Base-by-base conservation (phyloP, 2,329 filamentous ascomycete genomes). In the Penicillium brasilianum region DNA sequence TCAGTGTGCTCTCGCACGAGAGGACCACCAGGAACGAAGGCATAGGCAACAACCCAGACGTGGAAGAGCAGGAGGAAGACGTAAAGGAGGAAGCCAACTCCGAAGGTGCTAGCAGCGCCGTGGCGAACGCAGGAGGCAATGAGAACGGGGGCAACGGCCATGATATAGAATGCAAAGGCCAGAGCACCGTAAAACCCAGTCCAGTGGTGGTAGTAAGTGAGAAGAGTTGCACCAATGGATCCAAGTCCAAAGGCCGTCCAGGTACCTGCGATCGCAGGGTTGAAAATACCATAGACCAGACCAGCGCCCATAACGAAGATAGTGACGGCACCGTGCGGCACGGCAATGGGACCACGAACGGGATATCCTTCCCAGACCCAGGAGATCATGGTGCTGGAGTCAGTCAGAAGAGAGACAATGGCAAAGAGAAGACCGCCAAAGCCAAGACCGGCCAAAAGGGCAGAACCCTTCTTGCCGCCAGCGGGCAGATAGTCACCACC, bases 341-440 rank as follows among this genome's bases (percentile, higher is more conserved):
- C 92, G 63, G 93, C 87, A 53, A 95, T 87, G 2, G 95, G 95
- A 7, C 95, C 95, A 53, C 90, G 88, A 43, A 98, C 87, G 14
- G 95, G 95, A 71, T 91, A 99, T 7, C 95, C 95, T 69, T 97
- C 93, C 95, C 95, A 99, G 2, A 92, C 92, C 95, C 95, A 99
- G 16, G 93, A 84, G 60, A 98, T 97, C 93, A 99, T 98, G 57
- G 95, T 99, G 81, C 95, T 98, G 0, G 93, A 96, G 75, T 99
- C 95, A 0, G 95, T 97, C 11, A 99, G 85, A 10, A 99, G 83
- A 1, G 93, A 97, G 75, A 98, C 95, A 72, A 98, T 84, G 5
- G 86, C 91, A 72, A 99, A 99, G 72, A 97, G 84, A 8, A 97
- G 78, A 32, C 93, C 94, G 25, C 87, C 93, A 58, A 98, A 78